These are phyloP conservation scores for Botrytis galanthina DNA, from an alignment of 2,329 filamentous ascomycete species.

Conservation along the genomic window DNA sequence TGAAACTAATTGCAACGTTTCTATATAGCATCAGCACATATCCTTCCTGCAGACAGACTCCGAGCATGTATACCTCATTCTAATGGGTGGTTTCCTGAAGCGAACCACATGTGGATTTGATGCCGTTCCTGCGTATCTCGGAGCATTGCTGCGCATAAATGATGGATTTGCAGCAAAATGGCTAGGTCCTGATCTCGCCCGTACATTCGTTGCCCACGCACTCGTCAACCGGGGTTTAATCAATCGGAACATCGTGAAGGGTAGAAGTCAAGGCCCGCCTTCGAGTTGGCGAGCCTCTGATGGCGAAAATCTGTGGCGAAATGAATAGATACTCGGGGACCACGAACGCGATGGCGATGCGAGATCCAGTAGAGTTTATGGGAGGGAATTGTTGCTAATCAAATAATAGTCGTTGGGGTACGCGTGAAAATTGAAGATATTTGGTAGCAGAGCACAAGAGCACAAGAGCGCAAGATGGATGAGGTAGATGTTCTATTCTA, in stretches of 20 bases:
- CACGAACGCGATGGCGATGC: neutral
- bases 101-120: conserved; percentile 32
- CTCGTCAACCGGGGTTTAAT: conserved; percentile 25
- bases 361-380: neutral
- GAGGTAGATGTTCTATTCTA: neutral
- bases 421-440: neutral
- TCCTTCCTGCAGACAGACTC: neutral
- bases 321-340: neutral
- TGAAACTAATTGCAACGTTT: conserved; percentile 36
- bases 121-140: conserved; percentile 26
- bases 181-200: neutral
- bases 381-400: neutral
- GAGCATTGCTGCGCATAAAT: conserved; percentile 30
- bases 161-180: conserved; percentile 32
- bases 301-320: conserved; percentile 4
- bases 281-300: conserved; percentile 31
- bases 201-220: conserved; percentile 14
- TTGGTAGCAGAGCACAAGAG: neutral
- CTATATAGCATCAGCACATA: conserved; percentile 23
- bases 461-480: neutral
- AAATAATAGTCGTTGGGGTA: neutral
- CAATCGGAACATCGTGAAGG: conserved; percentile 32
- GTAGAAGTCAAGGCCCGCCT: conserved; percentile 32
- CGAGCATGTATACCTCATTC: conserved; percentile 24
- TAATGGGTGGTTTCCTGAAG: conserved; percentile 27